Base-by-base conservation (phyloP, 2,329 filamentous ascomycete genomes). In the Neoascochyta sp. region DNA sequence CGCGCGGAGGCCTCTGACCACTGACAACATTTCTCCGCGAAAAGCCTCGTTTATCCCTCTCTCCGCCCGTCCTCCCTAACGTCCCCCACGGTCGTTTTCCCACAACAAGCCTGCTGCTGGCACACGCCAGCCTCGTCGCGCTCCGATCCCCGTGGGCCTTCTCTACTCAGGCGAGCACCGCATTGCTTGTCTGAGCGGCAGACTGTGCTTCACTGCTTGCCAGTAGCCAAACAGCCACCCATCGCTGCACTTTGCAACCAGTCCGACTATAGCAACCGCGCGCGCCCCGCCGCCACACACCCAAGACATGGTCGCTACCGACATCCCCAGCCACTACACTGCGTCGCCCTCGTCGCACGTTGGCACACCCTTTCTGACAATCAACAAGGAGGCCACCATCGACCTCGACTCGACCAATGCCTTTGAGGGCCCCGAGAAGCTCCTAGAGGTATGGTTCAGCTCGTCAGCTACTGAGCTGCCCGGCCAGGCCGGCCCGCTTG, bases 381-480 rank as follows among this genome's bases (percentile, higher is more conserved):
- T 96, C 75, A 96, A 96, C 70, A 87, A 88, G 67, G 86, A 93
- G 72, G 87, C 90, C 52, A 88, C 86, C 47, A 77, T 87, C 50
- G 89, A 94, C 64, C 77, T 95, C 57, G 92, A 96, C 70, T 95
- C 89, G 35, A 85, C 74, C 75, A 95, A 88, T 75, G 89, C 90
- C 48, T 98, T 98, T 62, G 92, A 98, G 74, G 90, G 90, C 37
- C 92, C 92, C 24, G 92, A 98, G 72, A 98, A 98, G 73, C 76
- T 98, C 32, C 76, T 98, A 54, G 92, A 98, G 72, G 90, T 98
- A 59, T 98, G 92, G 92, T 96, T 98, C 63, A 83, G 85, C 36
- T 80, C 89, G 14, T 86, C 84, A 52, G 75, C 88, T 28, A 72
- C 78, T 45, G 73, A 81, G 39, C 74, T 94, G 21, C 83, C 88